Base-by-base conservation (phyloP, 1,284 basidiomycete species). In the Puccinia triticina region DNA sequence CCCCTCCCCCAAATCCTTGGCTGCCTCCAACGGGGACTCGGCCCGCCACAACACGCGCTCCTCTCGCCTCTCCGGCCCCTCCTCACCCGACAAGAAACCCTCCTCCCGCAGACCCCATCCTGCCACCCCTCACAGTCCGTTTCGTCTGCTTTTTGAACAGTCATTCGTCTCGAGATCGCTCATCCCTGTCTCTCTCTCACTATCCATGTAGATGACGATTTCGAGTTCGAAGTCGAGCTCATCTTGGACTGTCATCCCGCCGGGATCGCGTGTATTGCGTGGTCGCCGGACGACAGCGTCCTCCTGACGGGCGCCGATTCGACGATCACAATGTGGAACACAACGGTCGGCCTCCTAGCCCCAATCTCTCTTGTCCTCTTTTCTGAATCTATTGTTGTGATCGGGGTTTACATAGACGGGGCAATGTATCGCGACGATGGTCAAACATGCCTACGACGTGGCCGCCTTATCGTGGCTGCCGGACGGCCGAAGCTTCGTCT, bases 381-480 rank as follows among this genome's bases (percentile, higher is more conserved):
- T 14, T 59, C 29, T 78, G 23, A 57, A n/a, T n/a, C n/a, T n/a
- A 26, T 21, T 72, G 26, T 50, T 76, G 29, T 53, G n/a, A 14
- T 74, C 21, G 7, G 61, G 16, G 69, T 11, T 23, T 83, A 53
- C 81, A 40, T 32, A 95, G 93, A 92, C 91, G 64, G 93, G 93
- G 29, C 86, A 89, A 69, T 91, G 90, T 85, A 88, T 92, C 57
- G 89, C 90, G 67, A 90, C 90, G 0, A 89, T 95, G 61, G 90
- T 91, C 5, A 89, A 89, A 57, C 96, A 98, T 87, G 89, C 88
- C 66, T 95, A 98, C 84, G 92, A 92, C 7, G 93, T 99, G 69
- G 93, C 93, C 32, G 91, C 94, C 0, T 90, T 97, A 61, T 90
- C 91, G 59, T 98, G 95, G 94, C 88, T 96, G 69, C 93, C 94